These are phyloP conservation scores for Penicillium bialowiezense DNA, from an alignment of 495 filamentous ascomycete species.

Conservation along the genomic window DNA sequence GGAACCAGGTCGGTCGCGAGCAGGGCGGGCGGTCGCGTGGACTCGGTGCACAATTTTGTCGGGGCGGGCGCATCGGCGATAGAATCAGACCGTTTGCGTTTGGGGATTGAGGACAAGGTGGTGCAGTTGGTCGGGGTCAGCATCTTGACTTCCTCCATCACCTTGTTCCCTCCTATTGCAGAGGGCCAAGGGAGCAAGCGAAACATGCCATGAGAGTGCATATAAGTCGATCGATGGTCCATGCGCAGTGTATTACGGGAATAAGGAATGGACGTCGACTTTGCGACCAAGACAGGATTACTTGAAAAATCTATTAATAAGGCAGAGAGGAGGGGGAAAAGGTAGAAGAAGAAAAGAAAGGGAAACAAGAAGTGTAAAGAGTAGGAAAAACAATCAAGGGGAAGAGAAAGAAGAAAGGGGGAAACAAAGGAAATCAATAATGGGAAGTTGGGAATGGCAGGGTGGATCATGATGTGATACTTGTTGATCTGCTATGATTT, in stretches of 20 bases:
- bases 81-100: conserved; percentile 53
- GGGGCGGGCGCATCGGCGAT: conserved; percentile 31
- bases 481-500: background rate
- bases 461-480: conserved; percentile 23
- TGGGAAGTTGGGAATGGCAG: conserved; percentile 7
- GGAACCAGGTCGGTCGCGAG: conserved; percentile 1
- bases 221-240: conserved; percentile 19
- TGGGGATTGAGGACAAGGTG: conserved; percentile 37
- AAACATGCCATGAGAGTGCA: conserved; percentile 57
- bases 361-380: conserved; percentile 1
- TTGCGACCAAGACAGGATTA: conserved; percentile 8
- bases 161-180: conserved; percentile 53
- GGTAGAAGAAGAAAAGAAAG: conserved; percentile 4
- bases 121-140: conserved; percentile 34
- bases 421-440: conserved; percentile 1
- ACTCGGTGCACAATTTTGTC: conserved; percentile 32
- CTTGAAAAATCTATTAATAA: conserved; percentile 25
- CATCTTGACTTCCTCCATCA: conserved; percentile 49
- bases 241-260: conserved; percentile 19
- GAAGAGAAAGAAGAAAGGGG: conserved; percentile 7
- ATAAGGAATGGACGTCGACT: conserved; percentile 27
- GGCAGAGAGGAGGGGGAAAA: conserved; percentile 12
- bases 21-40: conserved; percentile 8
- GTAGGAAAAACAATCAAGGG: conserved; percentile 5
- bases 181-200: conserved; percentile 54